phyloP scores from a whole-genome alignment of 371 early-diverging fungal species.

The Nosema muscidifuracis region DNA sequence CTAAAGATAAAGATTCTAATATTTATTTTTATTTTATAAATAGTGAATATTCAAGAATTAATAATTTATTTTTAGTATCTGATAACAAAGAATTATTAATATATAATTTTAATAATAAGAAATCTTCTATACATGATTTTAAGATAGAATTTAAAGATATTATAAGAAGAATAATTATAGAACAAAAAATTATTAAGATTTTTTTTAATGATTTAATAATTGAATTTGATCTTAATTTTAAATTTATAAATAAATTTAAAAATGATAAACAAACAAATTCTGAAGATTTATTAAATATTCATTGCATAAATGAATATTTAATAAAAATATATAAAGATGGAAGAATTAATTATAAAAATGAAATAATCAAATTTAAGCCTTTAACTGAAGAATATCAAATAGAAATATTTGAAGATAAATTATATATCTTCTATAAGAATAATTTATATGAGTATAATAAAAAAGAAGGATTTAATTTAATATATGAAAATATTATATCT shows the following conservation, averaged over 20 bases:
- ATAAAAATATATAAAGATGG: not conserved
- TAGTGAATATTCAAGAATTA: not conserved
- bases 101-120: constrained; percentile 1
- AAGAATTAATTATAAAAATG: not conserved
- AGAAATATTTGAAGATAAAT: not conserved
- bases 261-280: not conserved
- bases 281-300: not conserved
- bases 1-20: not conserved
- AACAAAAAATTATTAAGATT: not conserved
- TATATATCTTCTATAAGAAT: not conserved
- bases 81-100: not conserved
- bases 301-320: not conserved
- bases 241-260: not conserved
- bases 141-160: not conserved
- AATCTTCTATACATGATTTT: not conserved
- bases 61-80: not conserved
- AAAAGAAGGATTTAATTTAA: too few species aligned
- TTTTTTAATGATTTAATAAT: not conserved
- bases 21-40: not conserved
- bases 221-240: not conserved
- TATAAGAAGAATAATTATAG: not conserved
- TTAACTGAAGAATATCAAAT: not conserved
- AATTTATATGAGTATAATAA: not conserved
- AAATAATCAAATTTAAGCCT: not conserved
- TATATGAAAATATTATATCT: not conserved